Evolutionary conservation across 2,329 filamentous ascomycete genomes (phyloP).

Genomic region (Ophiocordyceps camponoti-leonardi): DNA sequence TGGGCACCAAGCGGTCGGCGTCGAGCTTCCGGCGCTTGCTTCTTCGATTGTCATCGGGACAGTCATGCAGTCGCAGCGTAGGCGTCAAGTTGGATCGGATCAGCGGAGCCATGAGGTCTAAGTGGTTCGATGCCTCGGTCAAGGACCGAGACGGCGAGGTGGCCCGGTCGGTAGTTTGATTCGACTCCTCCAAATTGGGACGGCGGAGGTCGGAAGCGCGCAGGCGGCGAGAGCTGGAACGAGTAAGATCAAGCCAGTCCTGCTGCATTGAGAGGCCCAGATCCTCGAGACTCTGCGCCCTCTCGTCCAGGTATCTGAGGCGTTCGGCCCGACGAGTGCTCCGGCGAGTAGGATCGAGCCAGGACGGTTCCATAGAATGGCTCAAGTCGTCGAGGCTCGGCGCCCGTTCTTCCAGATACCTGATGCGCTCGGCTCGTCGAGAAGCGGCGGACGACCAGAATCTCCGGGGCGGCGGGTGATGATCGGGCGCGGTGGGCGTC

Average conservation of each 20-base stretch:
- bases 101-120: slow-evolving; percentile 11
- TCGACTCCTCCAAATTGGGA: slow-evolving; percentile 18
- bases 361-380: slow-evolving; percentile 10
- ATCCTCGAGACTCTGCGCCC: neutral
- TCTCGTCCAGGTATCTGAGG: neutral
- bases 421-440: slow-evolving; percentile 19
- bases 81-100: slow-evolving; percentile 17
- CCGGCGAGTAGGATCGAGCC: slow-evolving; percentile 9
- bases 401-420: slow-evolving; percentile 13
- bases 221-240: slow-evolving; percentile 7
- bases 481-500: slow-evolving; percentile 1
- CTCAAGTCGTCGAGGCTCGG: slow-evolving; percentile 11
- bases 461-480: slow-evolving; percentile 2
- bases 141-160: slow-evolving; percentile 26
- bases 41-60: slow-evolving; percentile 30
- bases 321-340: neutral
- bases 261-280: neutral
- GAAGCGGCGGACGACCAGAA: slow-evolving; percentile 10
- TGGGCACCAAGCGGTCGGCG: slow-evolving; percentile 34
- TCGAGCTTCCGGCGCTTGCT: slow-evolving; percentile 57
- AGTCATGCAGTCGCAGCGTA: slow-evolving; percentile 18
- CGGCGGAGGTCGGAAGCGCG: slow-evolving; percentile 9
- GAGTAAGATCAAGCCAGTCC: neutral
- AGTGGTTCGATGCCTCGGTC: slow-evolving; percentile 20
- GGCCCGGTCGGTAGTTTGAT: slow-evolving; percentile 21